Conservation (phyloP, 495 filamentous ascomycete species). For the Tuber aestivum region DNA sequence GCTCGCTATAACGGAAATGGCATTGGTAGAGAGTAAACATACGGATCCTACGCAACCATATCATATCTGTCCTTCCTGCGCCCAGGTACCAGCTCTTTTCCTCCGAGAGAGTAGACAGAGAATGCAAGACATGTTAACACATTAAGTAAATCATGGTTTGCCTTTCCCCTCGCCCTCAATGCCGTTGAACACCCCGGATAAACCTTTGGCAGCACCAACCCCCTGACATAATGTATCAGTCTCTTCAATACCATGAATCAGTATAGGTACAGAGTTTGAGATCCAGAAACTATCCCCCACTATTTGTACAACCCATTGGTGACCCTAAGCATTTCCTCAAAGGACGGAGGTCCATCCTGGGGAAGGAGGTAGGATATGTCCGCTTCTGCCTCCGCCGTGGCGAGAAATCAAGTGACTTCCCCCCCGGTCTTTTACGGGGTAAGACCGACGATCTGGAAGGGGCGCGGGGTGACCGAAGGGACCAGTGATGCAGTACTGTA, state of each 20-base stretch:
- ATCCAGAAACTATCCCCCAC: constrained; percentile 76
- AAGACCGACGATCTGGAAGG: background rate
- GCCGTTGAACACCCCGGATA: constrained; percentile 48
- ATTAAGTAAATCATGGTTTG: constrained; percentile 64
- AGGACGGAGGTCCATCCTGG: constrained; percentile 68
- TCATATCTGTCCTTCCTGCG: constrained; percentile 43
- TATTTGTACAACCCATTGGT: constrained; percentile 72
- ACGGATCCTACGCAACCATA: too few species aligned
- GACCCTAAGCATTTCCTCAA: constrained; percentile 69
- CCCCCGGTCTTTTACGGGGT: background rate
- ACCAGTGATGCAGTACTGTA: too few species aligned
- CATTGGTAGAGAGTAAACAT: too few species aligned
- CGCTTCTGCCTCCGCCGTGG: constrained; percentile 61
- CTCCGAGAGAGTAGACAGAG: constrained; percentile 45
- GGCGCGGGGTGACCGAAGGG: background rate
- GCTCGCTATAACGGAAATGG: too few species aligned
- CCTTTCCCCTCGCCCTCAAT: background rate
- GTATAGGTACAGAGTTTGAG: constrained; percentile 83
- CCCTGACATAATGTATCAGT: constrained; percentile 68
- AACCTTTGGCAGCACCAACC: constrained; percentile 65
- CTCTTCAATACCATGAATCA: constrained; percentile 84
- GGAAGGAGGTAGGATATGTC: constrained; percentile 89
- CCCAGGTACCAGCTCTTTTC: constrained; percentile 67
- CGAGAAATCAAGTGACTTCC: constrained; percentile 52
- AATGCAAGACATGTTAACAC: constrained; percentile 42